phyloP scores from a whole-genome alignment of 768 basidiomycete genomes.

The Suillus bovinus region DNA sequence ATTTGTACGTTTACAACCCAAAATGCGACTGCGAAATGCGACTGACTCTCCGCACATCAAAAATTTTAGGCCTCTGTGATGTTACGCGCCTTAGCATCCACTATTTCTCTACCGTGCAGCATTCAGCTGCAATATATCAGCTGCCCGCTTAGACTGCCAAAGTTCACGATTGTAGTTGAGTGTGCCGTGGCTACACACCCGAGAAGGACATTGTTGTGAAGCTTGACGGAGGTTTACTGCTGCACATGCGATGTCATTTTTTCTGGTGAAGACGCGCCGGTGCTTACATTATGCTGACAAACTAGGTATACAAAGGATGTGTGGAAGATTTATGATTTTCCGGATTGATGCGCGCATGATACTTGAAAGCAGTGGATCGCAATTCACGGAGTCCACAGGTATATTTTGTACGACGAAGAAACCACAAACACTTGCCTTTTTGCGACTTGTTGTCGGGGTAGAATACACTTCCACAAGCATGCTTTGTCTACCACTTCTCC shows the following conservation, averaged over 20 bases:
- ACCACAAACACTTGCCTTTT: background rate
- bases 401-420: background rate
- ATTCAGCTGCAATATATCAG: background rate
- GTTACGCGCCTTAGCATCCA: background rate
- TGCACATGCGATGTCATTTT: background rate
- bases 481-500: background rate
- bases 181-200: background rate
- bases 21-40: background rate
- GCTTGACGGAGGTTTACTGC: too few relatives aligned
- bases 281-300: background rate
- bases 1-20: background rate
- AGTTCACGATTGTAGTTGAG: background rate
- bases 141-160: background rate
- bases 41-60: background rate
- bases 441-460: background rate
- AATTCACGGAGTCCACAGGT: too few relatives aligned
- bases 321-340: too few relatives aligned
- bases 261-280: background rate
- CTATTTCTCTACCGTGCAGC: background rate
- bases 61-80: background rate
- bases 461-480: background rate
- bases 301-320: background rate
- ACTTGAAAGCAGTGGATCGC: background rate
- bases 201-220: background rate
- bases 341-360: background rate